Base-by-base conservation (phyloP, 2,329 filamentous ascomycete genomes). In the Geosmithia flava region DNA sequence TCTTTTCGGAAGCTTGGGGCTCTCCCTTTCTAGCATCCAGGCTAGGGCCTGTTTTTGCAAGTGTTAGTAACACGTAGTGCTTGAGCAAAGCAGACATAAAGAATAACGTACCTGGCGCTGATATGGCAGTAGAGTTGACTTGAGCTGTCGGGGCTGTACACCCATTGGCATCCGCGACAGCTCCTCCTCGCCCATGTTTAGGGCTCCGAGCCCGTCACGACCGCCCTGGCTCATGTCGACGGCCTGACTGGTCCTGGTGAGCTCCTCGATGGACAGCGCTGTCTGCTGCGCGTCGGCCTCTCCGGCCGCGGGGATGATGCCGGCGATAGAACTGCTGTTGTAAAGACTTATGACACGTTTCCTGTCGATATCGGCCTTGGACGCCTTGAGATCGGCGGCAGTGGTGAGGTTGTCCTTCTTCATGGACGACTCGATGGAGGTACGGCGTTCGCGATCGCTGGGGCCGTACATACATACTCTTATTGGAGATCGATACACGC, bases 21-120 rank as follows among this genome's bases (percentile, higher is more conserved):
- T 77, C 61, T 95, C 89, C 55, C 87, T 87, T 7, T 80, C 71
- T 17, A 80, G 69, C 75, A 95, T 78, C 89, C 89, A 95, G 16
- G 82, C 80, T 40, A 95, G 68, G 7, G 87, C 88, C 69, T 91
- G 70, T 50, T 40, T 52, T 46, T 30, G 29, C 4, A 27, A 27
- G 23, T 30, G 47, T 63, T 17, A 64, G 57, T 41, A 27, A 8
- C 49, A 23, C n/a, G 30, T 33, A 19, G 11, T 20, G 16, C 20
- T 5, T 20, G 20, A n/a, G 3, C n/a, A 23, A 44, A 29, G 8
- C 17, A n/a, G 27, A 42, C 16, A 3, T 16, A 5, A 7, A 7
- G 16, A 23, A 13, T 42, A 15, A 50, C 61, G 51, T 57, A 74
- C 73, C 62, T 80, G 79, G 45, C 79, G 76, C 58, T 95, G 89